A percentile compares a stretch with the other conserved stretches of the same genome.
Evolutionary conservation across 78 protist genomes (phyloP).

Genomic region (Isochrysis galbana): DNA sequence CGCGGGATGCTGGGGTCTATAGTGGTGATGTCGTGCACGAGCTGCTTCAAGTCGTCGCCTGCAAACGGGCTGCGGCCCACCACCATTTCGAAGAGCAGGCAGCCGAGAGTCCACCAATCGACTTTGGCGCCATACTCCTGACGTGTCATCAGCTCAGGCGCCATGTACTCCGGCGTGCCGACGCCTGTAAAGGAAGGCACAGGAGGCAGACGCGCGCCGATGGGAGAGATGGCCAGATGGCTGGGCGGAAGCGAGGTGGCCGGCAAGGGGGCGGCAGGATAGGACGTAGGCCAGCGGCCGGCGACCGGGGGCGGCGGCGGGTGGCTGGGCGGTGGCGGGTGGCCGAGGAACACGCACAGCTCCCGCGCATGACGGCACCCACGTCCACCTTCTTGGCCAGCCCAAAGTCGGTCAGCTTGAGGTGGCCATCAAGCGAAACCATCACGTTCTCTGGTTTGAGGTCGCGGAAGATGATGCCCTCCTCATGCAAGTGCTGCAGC

Average conservation of each 20-base stretch:
- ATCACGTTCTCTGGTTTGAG: constrained; percentile 15
- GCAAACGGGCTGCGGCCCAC: background rate
- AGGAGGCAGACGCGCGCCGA: too few relatives aligned
- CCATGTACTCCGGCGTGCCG: background rate
- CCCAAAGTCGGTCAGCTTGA: constrained; percentile 13
- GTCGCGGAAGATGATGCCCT: background rate
- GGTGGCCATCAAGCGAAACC: background rate
- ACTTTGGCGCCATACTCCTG: background rate
- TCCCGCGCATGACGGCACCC: background rate
- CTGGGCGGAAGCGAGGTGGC: too few relatives aligned
- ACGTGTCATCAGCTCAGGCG: background rate
- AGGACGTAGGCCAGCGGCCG: too few relatives aligned
- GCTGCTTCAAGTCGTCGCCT: background rate
- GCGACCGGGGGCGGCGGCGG: too few relatives aligned
- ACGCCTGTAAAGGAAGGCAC: too few relatives aligned
- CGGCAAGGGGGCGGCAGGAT: too few relatives aligned
- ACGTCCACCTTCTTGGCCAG: background rate
- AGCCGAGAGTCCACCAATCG: background rate
- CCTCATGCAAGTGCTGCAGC: background rate
- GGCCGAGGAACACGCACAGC: too few relatives aligned
- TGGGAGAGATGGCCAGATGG: too few relatives aligned
- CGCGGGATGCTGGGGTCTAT: background rate
- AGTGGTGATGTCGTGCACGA: background rate
- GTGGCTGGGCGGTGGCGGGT: too few relatives aligned
- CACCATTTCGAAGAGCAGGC: background rate